Evolutionary conservation across 2,329 filamentous ascomycete genomes (phyloP).

Genomic region (Tympanopsis confertula): DNA sequence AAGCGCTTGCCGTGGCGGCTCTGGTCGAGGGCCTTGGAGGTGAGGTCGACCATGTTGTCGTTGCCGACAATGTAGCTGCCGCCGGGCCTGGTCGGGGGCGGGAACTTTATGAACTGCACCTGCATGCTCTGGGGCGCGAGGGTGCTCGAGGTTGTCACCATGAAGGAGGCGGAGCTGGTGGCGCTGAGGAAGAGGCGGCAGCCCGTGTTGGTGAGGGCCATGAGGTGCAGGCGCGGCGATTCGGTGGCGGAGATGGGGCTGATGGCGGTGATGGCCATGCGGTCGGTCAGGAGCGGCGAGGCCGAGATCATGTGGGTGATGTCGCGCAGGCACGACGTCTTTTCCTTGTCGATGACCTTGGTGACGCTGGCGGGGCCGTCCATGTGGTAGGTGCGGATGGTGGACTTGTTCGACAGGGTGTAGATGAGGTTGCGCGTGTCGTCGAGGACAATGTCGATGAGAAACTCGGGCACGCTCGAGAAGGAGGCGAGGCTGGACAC

Average conservation of each 20-base stretch:
- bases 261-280: slow-evolving; percentile 69
- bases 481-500: slow-evolving; percentile 34
- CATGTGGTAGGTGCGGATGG: slow-evolving; percentile 85
- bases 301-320: slow-evolving; percentile 77
- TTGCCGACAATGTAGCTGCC: slow-evolving; percentile 11
- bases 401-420: slow-evolving; percentile 76
- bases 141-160: slow-evolving; percentile 45
- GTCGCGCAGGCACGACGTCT: slow-evolving; percentile 50
- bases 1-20: slow-evolving; percentile 50
- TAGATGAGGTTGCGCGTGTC: slow-evolving; percentile 82
- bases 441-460: slow-evolving; percentile 75
- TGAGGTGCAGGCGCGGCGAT: slow-evolving; percentile 72
- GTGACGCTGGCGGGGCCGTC: slow-evolving; percentile 49
- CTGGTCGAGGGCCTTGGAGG: slow-evolving; percentile 33
- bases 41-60: slow-evolving; percentile 21
- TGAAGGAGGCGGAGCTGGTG: slow-evolving; percentile 65
- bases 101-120: slow-evolving; percentile 91
- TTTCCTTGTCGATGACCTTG: slow-evolving; percentile 55
- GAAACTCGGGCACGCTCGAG: slow-evolving; percentile 43
- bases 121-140: slow-evolving; percentile 85
- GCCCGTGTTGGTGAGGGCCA: slow-evolving; percentile 82
- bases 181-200: slow-evolving; percentile 88
- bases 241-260: slow-evolving; percentile 74
- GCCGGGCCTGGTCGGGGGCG: slow-evolving; percentile 41
- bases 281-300: slow-evolving; percentile 58